phyloP scores from a whole-genome alignment of 139 green algal genomes.

The Tetradesmus obliquus region DNA sequence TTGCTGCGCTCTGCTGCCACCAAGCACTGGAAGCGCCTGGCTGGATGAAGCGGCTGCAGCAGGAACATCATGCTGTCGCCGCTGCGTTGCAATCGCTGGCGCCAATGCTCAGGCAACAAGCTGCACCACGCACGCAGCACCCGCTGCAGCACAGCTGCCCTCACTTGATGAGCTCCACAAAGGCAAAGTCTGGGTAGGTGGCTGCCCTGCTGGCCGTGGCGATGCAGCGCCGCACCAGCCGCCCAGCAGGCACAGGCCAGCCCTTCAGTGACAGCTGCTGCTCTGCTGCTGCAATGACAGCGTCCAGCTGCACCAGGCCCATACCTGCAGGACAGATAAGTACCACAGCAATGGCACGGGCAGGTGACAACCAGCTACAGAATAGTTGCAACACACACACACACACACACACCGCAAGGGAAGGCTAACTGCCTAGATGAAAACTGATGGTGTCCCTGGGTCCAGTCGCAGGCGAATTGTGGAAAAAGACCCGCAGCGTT shows the following conservation, averaged over 20 bases:
- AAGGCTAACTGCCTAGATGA: too few relatives aligned
- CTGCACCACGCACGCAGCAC: too few relatives aligned
- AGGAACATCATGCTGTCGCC: background rate
- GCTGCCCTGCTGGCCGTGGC: slow-evolving; percentile 4
- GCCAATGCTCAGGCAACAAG: background rate
- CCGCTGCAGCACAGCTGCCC: background rate
- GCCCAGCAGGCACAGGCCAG: slow-evolving; percentile 17
- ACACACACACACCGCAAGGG: too few relatives aligned
- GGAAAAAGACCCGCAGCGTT: too few relatives aligned
- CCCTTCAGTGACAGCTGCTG: background rate
- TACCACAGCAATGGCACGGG: background rate
- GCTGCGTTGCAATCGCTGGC: background rate
- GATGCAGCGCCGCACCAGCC: background rate
- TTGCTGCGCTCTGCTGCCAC: background rate
- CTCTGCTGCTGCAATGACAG: background rate
- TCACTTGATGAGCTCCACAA: slow-evolving; percentile 17
- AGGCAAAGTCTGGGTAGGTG: slow-evolving; percentile 22
- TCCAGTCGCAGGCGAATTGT: too few relatives aligned
- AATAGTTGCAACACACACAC: too few relatives aligned
- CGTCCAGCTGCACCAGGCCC: background rate
- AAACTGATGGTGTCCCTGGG: too few relatives aligned
- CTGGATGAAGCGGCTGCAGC: background rate
- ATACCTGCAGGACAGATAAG: background rate
- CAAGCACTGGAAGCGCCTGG: background rate
- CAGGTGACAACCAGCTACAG: too few relatives aligned